These are phyloP conservation scores for Gossypium longicalyx DNA, from an alignment of 345 rosid genomes.

Conservation along the genomic window DNA sequence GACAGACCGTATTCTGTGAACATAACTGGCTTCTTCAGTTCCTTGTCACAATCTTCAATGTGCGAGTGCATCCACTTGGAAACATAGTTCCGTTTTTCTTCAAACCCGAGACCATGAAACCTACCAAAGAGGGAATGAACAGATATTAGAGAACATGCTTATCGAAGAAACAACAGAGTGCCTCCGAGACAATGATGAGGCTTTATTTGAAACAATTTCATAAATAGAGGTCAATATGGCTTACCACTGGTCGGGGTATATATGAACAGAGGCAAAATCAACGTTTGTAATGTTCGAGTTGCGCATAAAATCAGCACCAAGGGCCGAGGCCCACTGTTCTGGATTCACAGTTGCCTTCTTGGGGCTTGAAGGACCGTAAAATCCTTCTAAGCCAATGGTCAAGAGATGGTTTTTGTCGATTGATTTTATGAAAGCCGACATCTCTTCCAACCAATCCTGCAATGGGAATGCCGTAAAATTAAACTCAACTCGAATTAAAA, in stretches of 20 bases:
- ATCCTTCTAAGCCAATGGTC: conserved; percentile 92
- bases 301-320: conserved; percentile 85
- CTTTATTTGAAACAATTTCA: conserved; percentile 1
- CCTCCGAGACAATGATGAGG: background rate
- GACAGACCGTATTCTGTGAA: conserved; percentile 88
- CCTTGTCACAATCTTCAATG: conserved; percentile 80
- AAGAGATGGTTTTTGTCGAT: conserved; percentile 82
- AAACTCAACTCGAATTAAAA: background rate
- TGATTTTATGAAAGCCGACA: conserved; percentile 76
- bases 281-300: conserved; percentile 53
- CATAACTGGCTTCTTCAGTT: conserved; percentile 70
- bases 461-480: conserved; percentile 16
- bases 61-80: conserved; percentile 85
- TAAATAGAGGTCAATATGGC: conserved; percentile 10
- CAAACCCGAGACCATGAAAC: conserved; percentile 60
- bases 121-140: conserved; percentile 29
- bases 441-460: conserved; percentile 90
- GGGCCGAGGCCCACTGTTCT: conserved; percentile 67
- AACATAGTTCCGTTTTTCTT: conserved; percentile 56
- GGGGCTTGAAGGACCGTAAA: conserved; percentile 81
- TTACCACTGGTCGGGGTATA: conserved; percentile 95
- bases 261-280: conserved; percentile 89
- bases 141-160: background rate
- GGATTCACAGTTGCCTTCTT: conserved; percentile 77
- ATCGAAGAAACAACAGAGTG: background rate